phyloP scores from a whole-genome alignment of 805 yeast genomes.

The Nakazawaea ernobii region DNA sequence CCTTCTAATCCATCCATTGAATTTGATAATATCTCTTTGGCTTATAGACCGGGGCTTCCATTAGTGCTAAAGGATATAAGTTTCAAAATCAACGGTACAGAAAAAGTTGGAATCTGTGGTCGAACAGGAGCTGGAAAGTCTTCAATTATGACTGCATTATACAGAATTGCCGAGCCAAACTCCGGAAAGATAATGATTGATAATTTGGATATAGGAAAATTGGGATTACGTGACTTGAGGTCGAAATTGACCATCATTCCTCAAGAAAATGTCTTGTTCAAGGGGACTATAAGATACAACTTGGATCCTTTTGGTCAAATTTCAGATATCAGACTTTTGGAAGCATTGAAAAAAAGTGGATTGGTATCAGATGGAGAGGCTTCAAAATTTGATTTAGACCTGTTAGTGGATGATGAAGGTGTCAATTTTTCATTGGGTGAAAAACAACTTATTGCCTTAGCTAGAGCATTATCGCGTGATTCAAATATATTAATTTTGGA shows the following conservation, averaged over 20 bases:
- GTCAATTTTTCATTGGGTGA: conserved; percentile 55
- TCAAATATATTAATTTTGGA: conserved; percentile 49
- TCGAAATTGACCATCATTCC: conserved; percentile 75
- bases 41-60: conserved; percentile 62
- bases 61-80: conserved; percentile 53
- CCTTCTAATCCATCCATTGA: conserved; percentile 56
- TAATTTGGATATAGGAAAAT: conserved; percentile 53
- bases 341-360: conserved; percentile 58
- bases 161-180: conserved; percentile 57
- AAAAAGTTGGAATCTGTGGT: conserved; percentile 62
- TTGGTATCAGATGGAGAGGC: conserved; percentile 35
- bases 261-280: conserved; percentile 82
- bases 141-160: conserved; percentile 65
- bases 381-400: conserved; percentile 45
- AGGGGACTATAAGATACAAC: conserved; percentile 70
- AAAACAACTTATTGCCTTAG: conserved; percentile 50
- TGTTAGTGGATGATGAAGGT: conserved; percentile 51
- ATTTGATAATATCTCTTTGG: conserved; percentile 49
- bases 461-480: conserved; percentile 53
- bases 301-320: conserved; percentile 66
- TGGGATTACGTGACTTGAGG: conserved; percentile 67
- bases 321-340: conserved; percentile 59
- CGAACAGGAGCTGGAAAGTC: conserved; percentile 73
- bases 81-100: conserved; percentile 43
- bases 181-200: conserved; percentile 51